Percentiles rank a stretch among this genome's conserved stretches.
These are phyloP conservation scores for Allium sativum DNA, from an alignment of 106 monocot species.

Conservation along the genomic window DNA sequence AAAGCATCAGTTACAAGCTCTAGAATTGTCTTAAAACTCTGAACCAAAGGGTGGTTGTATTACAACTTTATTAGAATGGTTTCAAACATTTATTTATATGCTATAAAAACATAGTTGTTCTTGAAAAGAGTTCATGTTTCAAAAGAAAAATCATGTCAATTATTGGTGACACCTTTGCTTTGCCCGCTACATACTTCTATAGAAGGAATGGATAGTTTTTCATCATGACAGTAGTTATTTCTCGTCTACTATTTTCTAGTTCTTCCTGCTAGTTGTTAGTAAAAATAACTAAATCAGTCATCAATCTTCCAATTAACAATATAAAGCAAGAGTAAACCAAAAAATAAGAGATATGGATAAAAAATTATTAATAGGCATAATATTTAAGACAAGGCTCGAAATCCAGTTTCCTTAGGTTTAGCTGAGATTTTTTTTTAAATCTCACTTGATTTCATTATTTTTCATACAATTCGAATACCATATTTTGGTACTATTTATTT, in stretches of 20 bases:
- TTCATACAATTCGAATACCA: too few species aligned
- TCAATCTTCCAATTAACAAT: background rate
- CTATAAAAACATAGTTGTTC: constrained; percentile 50
- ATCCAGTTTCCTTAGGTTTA: too few species aligned
- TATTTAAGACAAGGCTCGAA: too few species aligned
- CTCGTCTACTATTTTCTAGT: constrained; percentile 59
- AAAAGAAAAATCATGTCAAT: constrained; percentile 68
- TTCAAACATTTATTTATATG: background rate
- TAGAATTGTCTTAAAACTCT: constrained; percentile 71
- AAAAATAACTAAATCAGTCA: constrained; percentile 4
- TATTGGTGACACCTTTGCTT: constrained; percentile 76
- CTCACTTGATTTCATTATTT: too few species aligned
- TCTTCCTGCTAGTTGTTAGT: constrained; percentile 37
- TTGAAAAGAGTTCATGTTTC: constrained; percentile 87
- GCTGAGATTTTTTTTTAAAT: too few species aligned
- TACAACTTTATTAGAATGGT: background rate
- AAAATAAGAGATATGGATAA: too few species aligned
- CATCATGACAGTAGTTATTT: constrained; percentile 72
- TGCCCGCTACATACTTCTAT: constrained; percentile 73
- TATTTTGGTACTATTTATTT: too few species aligned
- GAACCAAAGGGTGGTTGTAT: constrained; percentile 1
- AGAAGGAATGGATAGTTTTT: constrained; percentile 78
- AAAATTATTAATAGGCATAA: too few species aligned
- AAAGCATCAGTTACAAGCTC: constrained; percentile 81
- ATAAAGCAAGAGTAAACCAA: too few species aligned